These are phyloP conservation scores for Glycine tomentella DNA, from an alignment of 306 rosid species.

Conservation along the genomic window DNA sequence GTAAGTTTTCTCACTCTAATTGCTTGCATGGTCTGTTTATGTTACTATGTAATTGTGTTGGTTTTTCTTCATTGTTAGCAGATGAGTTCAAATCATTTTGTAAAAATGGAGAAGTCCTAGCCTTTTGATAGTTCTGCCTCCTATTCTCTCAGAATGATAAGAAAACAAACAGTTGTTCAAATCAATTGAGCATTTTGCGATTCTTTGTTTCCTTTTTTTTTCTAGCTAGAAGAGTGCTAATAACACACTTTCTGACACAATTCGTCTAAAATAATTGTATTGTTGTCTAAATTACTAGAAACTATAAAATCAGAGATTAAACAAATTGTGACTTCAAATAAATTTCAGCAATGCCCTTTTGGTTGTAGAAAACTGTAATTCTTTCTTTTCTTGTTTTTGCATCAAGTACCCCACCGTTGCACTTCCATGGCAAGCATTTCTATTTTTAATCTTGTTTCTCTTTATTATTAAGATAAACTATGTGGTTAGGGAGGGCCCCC, in stretches of 20 bases:
- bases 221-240: background rate
- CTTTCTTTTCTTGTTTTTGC: too few species aligned
- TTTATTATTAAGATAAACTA: background rate
- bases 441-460: slow-evolving; percentile 3
- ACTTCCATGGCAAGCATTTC: slow-evolving; percentile 31
- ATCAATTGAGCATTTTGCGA: slow-evolving; percentile 1
- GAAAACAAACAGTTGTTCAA: background rate
- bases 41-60: background rate
- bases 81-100: slow-evolving; percentile 1
- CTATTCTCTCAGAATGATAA: background rate
- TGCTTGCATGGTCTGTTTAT: slow-evolving; percentile 1
- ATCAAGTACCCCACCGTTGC: too few species aligned
- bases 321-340: background rate
- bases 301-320: too few species aligned
- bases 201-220: background rate
- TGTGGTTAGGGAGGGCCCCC: slow-evolving; percentile 19
- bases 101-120: background rate
- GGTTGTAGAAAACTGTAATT: slow-evolving; percentile 3
- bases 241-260: background rate
- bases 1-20: slow-evolving; percentile 57
- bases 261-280: background rate
- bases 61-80: background rate
- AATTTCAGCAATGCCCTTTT: background rate
- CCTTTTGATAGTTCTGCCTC: background rate
- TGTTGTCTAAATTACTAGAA: background rate